Base-by-base conservation (phyloP, 352 stramenopile species). In the Phytopythium mirpurense region DNA sequence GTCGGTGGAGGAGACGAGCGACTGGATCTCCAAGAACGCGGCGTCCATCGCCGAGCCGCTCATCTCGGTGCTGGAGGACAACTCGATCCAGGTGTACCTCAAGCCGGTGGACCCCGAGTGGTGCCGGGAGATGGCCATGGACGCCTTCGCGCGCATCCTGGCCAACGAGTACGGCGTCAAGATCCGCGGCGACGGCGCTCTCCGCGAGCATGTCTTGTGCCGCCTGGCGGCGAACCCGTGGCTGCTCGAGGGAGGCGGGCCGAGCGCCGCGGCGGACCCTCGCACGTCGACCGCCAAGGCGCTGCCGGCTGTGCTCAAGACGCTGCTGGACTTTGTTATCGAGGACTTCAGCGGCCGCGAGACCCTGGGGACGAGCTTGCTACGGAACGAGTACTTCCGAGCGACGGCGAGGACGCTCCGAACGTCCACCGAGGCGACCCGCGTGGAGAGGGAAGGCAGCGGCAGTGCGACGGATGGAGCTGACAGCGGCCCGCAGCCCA, bases 11-110 rank as follows among this genome's bases (percentile, higher is more conserved):
- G 74, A 88, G 60, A 65, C 83, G 18, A 82, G 74, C 45, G 77
- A 90, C 51, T 90, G 81, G 76, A 73, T 93, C 51, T 88, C 78
- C 16, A 88, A 86, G 54, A 90, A 93, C 55, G 73, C 83, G 44
- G 74, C 81, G 38, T 86, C 83, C 0, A 77, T 88, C 37, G 79
- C 78, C n/a, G 83, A 93, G 51, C 83, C 83, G 18, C 58, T 93
- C 11, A 78, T 93, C 27, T 86, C 79, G 16, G 69, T 93, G 9
- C 76, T 74, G 3, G 79, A 93, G 36, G 74, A 89, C 56, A 89
- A 90, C 53, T 67, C 74, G 21, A 65, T 93, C 19, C 78, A 88
- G 54, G 79, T 93, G 40, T 85, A 85, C 57, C 62, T 90, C 9
- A 89, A 89, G 56, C 65, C 73, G 16, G 76, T 84, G 38, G 72